phyloP scores from a whole-genome alignment of 2,329 filamentous ascomycete species.

The Chrysosporium keratinophilum region DNA sequence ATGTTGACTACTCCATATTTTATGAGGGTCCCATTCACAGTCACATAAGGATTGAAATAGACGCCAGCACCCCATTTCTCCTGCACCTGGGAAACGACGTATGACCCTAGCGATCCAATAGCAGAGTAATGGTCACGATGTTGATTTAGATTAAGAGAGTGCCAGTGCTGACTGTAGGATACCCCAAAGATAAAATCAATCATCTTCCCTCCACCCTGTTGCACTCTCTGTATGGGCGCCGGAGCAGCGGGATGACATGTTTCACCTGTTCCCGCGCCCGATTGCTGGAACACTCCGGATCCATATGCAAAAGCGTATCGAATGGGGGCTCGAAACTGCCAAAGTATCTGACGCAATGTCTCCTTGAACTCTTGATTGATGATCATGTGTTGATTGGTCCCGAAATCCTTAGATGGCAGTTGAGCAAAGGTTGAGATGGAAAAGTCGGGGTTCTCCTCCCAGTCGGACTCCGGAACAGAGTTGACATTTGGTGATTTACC shows the following conservation, averaged over 20 bases:
- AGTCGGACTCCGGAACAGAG: conserved; percentile 40
- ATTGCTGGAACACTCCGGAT: conserved; percentile 87
- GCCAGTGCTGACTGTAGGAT: conserved; percentile 90
- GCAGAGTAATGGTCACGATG: conserved; percentile 88
- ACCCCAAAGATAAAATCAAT: conserved; percentile 98
- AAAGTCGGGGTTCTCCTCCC: conserved; percentile 65
- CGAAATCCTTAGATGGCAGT: conserved; percentile 69
- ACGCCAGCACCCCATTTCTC: conserved; percentile 84
- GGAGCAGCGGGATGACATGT: conserved; percentile 72
- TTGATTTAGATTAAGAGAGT: conserved; percentile 66
- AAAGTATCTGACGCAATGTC: conserved; percentile 72
- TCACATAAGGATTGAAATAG: conserved; percentile 95
- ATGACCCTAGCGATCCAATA: conserved; percentile 73
- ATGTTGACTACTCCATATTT: conserved; percentile 97
- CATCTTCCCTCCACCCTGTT: conserved; percentile 85
- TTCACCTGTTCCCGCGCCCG: conserved; percentile 36
- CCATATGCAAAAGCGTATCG: conserved; percentile 96
- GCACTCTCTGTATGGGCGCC: conserved; percentile 68
- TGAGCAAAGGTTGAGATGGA: conserved; percentile 64
- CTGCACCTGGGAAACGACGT: conserved; percentile 72
- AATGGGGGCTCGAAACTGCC: conserved; percentile 86
- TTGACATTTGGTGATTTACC: not conserved
- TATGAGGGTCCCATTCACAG: conserved; percentile 87
- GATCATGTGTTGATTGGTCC: conserved; percentile 90
- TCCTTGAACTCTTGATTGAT: conserved; percentile 96